Evolutionary conservation across 1,284 basidiomycete genomes (phyloP).

Genomic region (Boletus sp.): DNA sequence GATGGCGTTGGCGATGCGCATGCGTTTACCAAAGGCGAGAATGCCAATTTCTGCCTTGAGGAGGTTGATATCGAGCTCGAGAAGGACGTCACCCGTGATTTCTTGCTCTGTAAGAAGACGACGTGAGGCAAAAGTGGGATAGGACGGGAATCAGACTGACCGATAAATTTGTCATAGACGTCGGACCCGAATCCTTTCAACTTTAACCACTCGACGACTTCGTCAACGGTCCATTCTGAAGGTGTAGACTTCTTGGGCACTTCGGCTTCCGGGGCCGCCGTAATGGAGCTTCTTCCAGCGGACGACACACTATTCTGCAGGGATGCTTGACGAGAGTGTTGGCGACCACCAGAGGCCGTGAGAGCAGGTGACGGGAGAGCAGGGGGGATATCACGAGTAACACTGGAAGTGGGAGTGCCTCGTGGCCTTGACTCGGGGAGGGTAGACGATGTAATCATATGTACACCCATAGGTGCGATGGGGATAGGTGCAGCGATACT

Average conservation of each 20-base stretch:
- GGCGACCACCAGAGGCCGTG: constrained; percentile 31
- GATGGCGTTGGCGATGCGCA: constrained; percentile 94
- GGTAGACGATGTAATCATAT: constrained; percentile 14
- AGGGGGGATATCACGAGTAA: constrained; percentile 21
- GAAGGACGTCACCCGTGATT: constrained; percentile 93
- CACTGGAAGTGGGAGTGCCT: constrained; percentile 18
- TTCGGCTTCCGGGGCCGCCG: constrained; percentile 14
- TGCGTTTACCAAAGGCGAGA: constrained; percentile 89
- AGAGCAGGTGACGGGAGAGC: constrained; percentile 40
- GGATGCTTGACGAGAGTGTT: constrained; percentile 30
- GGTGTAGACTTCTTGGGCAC: constrained; percentile 28
- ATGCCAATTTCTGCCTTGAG: constrained; percentile 97
- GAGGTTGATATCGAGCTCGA: constrained; percentile 89
- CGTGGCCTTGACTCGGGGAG: constrained; percentile 20
- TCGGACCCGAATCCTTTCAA: constrained; percentile 81
- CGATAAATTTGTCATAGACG: constrained; percentile 82
- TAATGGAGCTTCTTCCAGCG: constrained; percentile 15
- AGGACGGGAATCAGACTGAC: constrained; percentile 40
- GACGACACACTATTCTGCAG: constrained; percentile 35
- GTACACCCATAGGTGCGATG: constrained; percentile 15
- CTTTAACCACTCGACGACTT: constrained; percentile 89
- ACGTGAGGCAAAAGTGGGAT: background rate
- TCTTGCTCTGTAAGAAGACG: constrained; percentile 74
- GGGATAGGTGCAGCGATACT: constrained; percentile 25
- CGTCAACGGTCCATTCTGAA: constrained; percentile 81